phyloP scores from a whole-genome alignment of 768 basidiomycete species.

The Russula sp. region DNA sequence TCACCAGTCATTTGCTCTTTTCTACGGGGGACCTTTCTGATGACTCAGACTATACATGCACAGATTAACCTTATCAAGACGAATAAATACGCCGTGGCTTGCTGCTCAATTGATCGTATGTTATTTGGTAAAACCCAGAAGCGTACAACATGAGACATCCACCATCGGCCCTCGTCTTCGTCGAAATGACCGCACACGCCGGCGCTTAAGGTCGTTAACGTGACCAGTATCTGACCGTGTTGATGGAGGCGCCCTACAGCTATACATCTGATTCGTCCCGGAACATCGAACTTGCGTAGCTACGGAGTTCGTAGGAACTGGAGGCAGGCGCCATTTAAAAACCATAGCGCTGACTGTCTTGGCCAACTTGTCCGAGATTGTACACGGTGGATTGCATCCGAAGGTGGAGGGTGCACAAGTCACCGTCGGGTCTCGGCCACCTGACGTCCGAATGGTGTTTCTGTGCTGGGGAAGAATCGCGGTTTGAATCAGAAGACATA shows the following conservation, averaged over 20 bases:
- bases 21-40: not conserved
- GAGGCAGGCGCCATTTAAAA: not conserved
- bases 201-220: slow-evolving; percentile 3
- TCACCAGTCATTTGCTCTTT: not conserved
- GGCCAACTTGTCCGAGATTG: not conserved
- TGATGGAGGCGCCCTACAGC: not conserved
- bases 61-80: not conserved
- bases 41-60: not conserved
- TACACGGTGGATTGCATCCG: not conserved
- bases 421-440: not conserved
- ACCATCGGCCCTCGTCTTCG: not conserved
- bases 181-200: not conserved
- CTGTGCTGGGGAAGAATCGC: not conserved
- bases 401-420: not conserved
- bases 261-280: not conserved
- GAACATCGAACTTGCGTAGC: not conserved
- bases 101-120: not conserved
- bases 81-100: not conserved
- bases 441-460: not conserved
- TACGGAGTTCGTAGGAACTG: not conserved
- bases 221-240: not conserved
- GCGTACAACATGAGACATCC: slow-evolving; percentile 1
- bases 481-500: not conserved
- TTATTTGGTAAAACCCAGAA: not conserved
- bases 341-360: not conserved